Evolutionary conservation across 495 filamentous ascomycete species (phyloP).

Genomic region (Xylaria bambusicola): DNA sequence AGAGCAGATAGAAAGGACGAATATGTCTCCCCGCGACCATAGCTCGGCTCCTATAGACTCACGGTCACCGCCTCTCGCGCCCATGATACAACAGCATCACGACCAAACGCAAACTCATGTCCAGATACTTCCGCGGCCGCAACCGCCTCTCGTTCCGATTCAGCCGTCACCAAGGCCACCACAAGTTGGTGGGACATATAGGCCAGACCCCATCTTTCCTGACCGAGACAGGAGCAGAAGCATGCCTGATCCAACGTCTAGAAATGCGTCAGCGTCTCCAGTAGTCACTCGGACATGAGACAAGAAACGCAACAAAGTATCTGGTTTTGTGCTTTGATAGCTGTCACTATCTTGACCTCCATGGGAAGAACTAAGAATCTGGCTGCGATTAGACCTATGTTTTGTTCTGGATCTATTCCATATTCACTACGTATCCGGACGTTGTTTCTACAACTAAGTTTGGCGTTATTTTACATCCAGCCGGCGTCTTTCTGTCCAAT

Average conservation of each 20-base stretch:
- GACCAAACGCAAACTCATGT: slow-evolving; percentile 25
- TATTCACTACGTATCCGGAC: slow-evolving; percentile 12
- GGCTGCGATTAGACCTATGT: too few relatives aligned
- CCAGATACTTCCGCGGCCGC: slow-evolving; percentile 32
- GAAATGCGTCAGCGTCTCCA: slow-evolving; percentile 31
- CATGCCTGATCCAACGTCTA: slow-evolving; percentile 27
- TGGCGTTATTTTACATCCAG: slow-evolving; percentile 26
- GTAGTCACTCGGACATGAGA: slow-evolving; percentile 31
- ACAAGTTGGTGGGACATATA: slow-evolving; percentile 28
- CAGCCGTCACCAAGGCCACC: slow-evolving; percentile 29
- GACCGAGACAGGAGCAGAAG: slow-evolving; percentile 33
- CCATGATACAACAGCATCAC: slow-evolving; percentile 27
- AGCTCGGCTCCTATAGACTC: slow-evolving; percentile 24
- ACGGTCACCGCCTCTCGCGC: slow-evolving; percentile 29
- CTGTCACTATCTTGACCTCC: slow-evolving; percentile 10
- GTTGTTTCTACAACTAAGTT: slow-evolving; percentile 19
- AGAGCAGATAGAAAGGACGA: slow-evolving; percentile 34
- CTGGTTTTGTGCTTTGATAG: slow-evolving; percentile 9
- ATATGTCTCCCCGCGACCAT: slow-evolving; percentile 31
- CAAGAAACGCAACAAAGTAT: neutral
- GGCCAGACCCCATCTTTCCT: slow-evolving; percentile 35
- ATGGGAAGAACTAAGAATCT: too few relatives aligned
- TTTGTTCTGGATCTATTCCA: slow-evolving; percentile 12
- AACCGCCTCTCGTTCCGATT: slow-evolving; percentile 25
- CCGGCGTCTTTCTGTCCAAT: slow-evolving; percentile 16